Percentiles rank a stretch among this genome's conserved stretches.
Evolutionary conservation across 495 filamentous ascomycete species (phyloP).

Genomic region (Aeminium ludgeri): DNA sequence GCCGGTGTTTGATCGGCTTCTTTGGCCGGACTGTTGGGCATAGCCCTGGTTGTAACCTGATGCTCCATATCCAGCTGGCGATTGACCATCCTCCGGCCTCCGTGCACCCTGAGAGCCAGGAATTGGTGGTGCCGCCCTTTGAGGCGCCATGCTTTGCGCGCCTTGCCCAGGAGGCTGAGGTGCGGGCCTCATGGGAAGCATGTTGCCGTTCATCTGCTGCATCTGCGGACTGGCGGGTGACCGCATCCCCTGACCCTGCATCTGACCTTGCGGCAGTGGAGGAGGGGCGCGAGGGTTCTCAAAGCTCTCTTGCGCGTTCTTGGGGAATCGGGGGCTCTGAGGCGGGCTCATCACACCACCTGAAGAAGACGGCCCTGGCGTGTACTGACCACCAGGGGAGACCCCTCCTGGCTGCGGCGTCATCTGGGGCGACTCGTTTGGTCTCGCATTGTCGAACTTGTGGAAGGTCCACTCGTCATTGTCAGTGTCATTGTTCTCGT

Average conservation of each 20-base stretch:
- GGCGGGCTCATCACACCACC: conserved; percentile 64
- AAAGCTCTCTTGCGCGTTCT: conserved; percentile 82
- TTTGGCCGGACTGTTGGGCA: conserved; percentile 30
- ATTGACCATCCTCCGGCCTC: conserved; percentile 20
- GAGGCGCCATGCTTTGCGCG: conserved; percentile 23
- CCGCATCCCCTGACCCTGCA: conserved; percentile 7
- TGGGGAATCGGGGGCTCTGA: conserved; percentile 79
- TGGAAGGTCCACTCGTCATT: conserved; percentile 79
- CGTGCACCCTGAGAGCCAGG: conserved; percentile 14
- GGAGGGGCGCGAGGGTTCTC: conserved; percentile 91
- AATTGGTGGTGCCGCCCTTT: conserved; percentile 27
- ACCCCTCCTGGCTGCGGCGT: conserved; percentile 28
- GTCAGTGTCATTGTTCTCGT: conserved; percentile 69
- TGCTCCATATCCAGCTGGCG: conserved; percentile 20
- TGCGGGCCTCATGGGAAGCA: conserved; percentile 48
- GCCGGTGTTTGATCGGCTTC: conserved; percentile 25
- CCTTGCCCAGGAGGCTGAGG: conserved; percentile 39
- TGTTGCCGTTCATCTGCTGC: conserved; percentile 28
- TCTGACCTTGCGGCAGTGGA: conserved; percentile 45
- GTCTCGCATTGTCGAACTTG: conserved; percentile 73
- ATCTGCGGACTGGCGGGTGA: conserved; percentile 32
- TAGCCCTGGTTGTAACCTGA: conserved; percentile 15
- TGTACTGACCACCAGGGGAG: conserved; percentile 17
- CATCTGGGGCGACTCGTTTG: conserved; percentile 25
- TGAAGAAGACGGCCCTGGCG: conserved; percentile 31